Evolutionary conservation across 169 alveolate genomes (phyloP).

Genomic region (Eimeria maxima): DNA sequence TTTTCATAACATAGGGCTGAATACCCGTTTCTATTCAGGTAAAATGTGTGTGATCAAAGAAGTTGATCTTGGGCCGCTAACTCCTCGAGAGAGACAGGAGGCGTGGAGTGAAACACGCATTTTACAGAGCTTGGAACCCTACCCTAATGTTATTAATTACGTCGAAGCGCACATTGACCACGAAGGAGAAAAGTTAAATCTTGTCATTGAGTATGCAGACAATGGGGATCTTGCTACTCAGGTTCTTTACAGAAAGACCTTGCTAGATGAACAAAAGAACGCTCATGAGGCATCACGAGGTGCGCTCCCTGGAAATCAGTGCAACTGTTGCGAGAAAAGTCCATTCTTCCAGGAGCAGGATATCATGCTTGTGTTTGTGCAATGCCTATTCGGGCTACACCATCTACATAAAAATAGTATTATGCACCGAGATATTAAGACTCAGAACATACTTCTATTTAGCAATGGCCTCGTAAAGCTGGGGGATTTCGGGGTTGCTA

Average conservation of each 20-base stretch:
- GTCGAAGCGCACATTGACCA: constrained; percentile 25
- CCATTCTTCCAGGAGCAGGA: constrained; percentile 66
- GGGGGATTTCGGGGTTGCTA: constrained; percentile 97
- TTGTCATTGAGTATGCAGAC: constrained; percentile 73
- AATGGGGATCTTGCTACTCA: constrained; percentile 60
- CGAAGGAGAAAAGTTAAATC: constrained; percentile 21
- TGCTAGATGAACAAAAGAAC: constrained; percentile 57
- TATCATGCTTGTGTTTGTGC: constrained; percentile 89
- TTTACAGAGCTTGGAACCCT: constrained; percentile 44
- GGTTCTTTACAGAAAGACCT: constrained; percentile 11
- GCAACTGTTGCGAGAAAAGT: background rate
- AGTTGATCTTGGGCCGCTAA: constrained; percentile 22
- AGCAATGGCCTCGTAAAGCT: constrained; percentile 90
- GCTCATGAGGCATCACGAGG: background rate
- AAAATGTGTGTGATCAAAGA: constrained; percentile 67
- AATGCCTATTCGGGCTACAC: constrained; percentile 92
- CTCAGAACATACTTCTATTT: constrained; percentile 95
- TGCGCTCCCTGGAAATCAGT: background rate
- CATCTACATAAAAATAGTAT: constrained; percentile 95
- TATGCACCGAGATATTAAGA: constrained; percentile 96
- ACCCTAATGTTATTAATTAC: constrained; percentile 61
- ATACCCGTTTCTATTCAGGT: background rate
- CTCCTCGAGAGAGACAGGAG: constrained; percentile 21
- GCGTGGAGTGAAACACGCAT: constrained; percentile 68
- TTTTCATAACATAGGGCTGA: background rate